phyloP scores from a whole-genome alignment of 495 filamentous ascomycete species.

The Aspergillus bridgeri region DNA sequence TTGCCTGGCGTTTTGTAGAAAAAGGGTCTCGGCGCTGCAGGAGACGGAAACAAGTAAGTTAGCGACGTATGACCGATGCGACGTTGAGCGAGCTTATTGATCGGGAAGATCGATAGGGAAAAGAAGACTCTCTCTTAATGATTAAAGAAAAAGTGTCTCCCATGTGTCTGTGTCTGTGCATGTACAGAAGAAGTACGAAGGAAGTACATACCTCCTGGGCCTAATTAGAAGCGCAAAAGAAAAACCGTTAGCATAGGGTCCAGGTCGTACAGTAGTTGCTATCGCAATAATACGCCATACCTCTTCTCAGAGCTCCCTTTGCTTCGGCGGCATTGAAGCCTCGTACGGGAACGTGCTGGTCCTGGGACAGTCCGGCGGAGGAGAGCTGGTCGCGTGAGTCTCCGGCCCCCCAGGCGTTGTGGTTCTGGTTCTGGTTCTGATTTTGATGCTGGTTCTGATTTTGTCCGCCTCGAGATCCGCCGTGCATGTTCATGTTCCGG shows the following conservation, averaged over 20 bases:
- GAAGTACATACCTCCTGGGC: constrained; percentile 26
- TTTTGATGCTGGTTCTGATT: not conserved
- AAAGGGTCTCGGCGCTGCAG: constrained; percentile 31
- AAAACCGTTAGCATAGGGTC: constrained; percentile 4
- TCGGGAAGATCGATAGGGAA: not conserved
- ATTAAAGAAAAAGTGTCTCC: too few species aligned
- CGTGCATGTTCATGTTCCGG: constrained; percentile 33
- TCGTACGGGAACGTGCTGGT: constrained; percentile 43
- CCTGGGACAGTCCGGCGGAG: constrained; percentile 24
- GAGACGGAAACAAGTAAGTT: not conserved
- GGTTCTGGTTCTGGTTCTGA: not conserved
- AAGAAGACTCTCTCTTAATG: too few species aligned
- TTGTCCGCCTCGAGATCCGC: constrained; percentile 28
- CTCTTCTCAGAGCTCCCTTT: constrained; percentile 40
- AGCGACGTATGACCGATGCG: constrained; percentile 6
- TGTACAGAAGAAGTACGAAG: not conserved
- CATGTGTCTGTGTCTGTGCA: not conserved
- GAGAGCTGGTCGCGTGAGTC: constrained; percentile 21
- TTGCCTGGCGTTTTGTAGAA: constrained; percentile 42
- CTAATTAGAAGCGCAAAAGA: constrained; percentile 12
- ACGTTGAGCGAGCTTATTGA: not conserved
- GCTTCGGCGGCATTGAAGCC: constrained; percentile 47
- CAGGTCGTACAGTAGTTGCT: not conserved
- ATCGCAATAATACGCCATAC: constrained; percentile 20
- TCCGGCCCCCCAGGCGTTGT: constrained; percentile 19